Base-by-base conservation (phyloP, 2,329 filamentous ascomycete species). In the Alternaria alternata region DNA sequence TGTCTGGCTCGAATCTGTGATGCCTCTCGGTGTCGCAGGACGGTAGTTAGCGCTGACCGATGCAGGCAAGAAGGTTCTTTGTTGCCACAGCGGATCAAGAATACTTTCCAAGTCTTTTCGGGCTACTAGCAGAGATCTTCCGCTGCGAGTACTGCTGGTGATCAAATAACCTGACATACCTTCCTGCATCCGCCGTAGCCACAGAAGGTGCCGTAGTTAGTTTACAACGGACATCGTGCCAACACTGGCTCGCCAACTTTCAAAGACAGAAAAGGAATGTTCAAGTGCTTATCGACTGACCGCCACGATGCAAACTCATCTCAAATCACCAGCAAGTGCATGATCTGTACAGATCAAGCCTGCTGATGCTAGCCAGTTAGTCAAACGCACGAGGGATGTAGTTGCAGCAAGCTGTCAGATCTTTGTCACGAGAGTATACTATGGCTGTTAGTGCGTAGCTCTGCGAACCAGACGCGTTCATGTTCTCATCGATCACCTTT, bases 391-490 rank as follows among this genome's bases (percentile, higher is more conserved):
- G 56, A 54, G 28, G 38, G 38, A 36, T 24, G 42, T 54, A 58
- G 56, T 41, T 39, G 42, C 56, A 54, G 56, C 24, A 24, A 48
- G 20, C 20, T 24, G 39, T 20, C 32, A n/a, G 39, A 53, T 43
- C 38, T 54, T 30, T 22, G 42, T 54, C 56, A 58, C 51, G 56
- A 34, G 56, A 30, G 43, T 24, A 9, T 43, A 22, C 34, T 34
- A 39, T 30, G 9, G 18, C 34, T 12, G 26, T 36, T 58, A 58
- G 56, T 54, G 56, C n/a, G 18, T 18, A 16, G 14, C 39, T 34
- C 20, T 54, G 20, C 26, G 39, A 18, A 42, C 41, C 30, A 42
- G 41, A n/a, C 18, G 32, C 22, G n/a, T 46, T 26, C 30, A 48
- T 53, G 22, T 26, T 32, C 28, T 24, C 32, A 32, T 36, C 11